These are phyloP conservation scores for Jacaranda mimosifolia DNA, from an alignment of 257 asterid genomes.

Conservation along the genomic window DNA sequence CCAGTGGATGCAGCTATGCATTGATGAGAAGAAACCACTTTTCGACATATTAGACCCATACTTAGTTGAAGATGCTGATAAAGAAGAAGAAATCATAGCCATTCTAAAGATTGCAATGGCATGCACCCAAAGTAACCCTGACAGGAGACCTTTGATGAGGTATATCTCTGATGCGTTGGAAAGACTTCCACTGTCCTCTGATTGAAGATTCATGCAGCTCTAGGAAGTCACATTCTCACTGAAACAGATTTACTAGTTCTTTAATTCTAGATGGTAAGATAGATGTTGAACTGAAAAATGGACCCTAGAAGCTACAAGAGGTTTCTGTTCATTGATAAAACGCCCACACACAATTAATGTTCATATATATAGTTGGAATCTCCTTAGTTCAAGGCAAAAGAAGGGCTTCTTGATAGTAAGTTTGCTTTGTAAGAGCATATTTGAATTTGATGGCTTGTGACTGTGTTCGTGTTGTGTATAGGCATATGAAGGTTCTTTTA, in stretches of 20 bases:
- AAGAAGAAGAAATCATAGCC: slow-evolving; percentile 75
- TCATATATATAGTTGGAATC: too few relatives aligned
- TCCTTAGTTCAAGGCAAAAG: too few relatives aligned
- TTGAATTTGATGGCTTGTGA: slow-evolving; percentile 1
- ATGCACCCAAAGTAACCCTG: slow-evolving; percentile 75
- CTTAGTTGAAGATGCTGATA: slow-evolving; percentile 61
- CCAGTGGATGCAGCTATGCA: slow-evolving; percentile 77
- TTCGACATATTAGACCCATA: slow-evolving; percentile 69
- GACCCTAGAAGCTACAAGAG: too few relatives aligned
- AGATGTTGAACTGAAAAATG: too few relatives aligned
- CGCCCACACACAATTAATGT: too few relatives aligned
- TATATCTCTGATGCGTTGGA: slow-evolving; percentile 67
- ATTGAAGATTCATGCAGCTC: slow-evolving; percentile 23
- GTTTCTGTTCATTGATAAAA: too few relatives aligned
- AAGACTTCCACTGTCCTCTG: slow-evolving; percentile 44
- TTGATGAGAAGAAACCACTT: slow-evolving; percentile 82
- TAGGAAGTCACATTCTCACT: too few relatives aligned
- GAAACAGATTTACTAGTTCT: too few relatives aligned
- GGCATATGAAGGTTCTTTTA: slow-evolving; percentile 17
- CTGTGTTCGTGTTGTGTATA: slow-evolving; percentile 35
- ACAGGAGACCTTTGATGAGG: slow-evolving; percentile 84
- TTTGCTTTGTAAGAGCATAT: neutral
- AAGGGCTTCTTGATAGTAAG: too few relatives aligned
- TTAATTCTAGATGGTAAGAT: too few relatives aligned
- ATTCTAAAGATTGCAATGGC: slow-evolving; percentile 82